Evolutionary conservation across 176 grass and related monocot genomes (phyloP), one percentile per base, ranked within the genome.

Genomic region (Oryza punctata): DNA sequence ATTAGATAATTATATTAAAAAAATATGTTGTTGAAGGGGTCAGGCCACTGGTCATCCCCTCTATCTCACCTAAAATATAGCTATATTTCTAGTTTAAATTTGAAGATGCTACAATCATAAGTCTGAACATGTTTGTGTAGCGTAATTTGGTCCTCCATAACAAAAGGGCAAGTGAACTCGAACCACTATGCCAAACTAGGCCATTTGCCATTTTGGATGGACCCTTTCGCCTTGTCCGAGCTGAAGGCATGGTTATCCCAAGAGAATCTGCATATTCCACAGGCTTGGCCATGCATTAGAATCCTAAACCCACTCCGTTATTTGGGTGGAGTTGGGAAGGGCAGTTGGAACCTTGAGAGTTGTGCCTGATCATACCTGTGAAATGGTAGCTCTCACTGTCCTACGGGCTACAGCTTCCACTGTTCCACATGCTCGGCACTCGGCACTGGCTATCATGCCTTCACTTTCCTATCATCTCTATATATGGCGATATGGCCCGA

Each of bases 201-300:
- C 38, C 49, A 81, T 76, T 70, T 77, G 37, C 63, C 25, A 28
- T 75, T 41, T 63, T 59, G 63, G 78, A 69, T 76, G 73, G 49
- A 24, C 46, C 45, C n/a, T 75, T 75, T 61, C 30, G 60, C 63
- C 71, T 76, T 87, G 64, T 87, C 78, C 12, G 29, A 43, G 49
- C 38, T 69, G 30, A 61, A 10, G 52, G 37, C 80, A 52, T 83
- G 84, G 63, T 76, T 84, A 86, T 88, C 74, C 69, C 79, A 60
- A 76, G 85, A 63, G 85, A 88, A 88, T 86, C 78, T 83, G 16
- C 73, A 69, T 65, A 64, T 81, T 82, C 45, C 75, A 60, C 79
- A 50, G 44, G 78, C 32, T 88, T 87, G 91, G 78, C 72, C 91
- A 88, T 2, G 61, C 85, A 64, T 87, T 85, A 87, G 41, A 74